phyloP scores from a whole-genome alignment of 1,139 yeast genomes.

The Pichia sp. region DNA sequence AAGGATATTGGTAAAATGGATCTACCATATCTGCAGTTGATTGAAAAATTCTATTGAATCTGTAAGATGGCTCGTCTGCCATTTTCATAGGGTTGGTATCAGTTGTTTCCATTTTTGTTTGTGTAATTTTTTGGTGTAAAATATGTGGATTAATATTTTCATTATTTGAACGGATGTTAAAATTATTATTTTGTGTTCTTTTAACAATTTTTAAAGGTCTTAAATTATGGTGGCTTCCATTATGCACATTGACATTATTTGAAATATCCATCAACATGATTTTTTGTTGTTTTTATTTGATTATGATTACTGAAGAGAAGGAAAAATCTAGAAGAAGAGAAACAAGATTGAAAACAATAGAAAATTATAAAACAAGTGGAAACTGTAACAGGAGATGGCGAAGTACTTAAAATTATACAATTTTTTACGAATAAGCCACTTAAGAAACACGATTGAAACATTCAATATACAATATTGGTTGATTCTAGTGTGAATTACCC shows the following conservation, averaged over 20 bases:
- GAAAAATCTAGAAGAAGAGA: neutral
- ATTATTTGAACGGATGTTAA: neutral
- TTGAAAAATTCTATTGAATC: constrained; percentile 15
- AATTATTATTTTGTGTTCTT: constrained; percentile 1
- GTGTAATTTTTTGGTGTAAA: neutral
- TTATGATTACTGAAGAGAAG: neutral
- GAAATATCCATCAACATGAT: constrained; percentile 20
- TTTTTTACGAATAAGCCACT: too few relatives aligned
- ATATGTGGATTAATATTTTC: neutral
- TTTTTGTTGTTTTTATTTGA: neutral
- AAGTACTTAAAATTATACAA: too few relatives aligned
- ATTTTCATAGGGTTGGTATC: constrained; percentile 2
- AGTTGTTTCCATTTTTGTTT: too few relatives aligned
- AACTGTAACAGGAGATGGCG: too few relatives aligned
- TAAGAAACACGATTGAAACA: too few relatives aligned
- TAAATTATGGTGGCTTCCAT: neutral
- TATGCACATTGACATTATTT: constrained; percentile 6
- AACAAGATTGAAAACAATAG: neutral
- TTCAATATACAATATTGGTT: too few relatives aligned
- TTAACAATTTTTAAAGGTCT: constrained; percentile 9
- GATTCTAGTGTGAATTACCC: too few relatives aligned
- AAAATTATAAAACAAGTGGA: too few relatives aligned
- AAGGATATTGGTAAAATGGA: constrained; percentile 18
- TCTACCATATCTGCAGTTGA: constrained; percentile 16
- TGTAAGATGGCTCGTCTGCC: constrained; percentile 16